Conservation (phyloP, 805 yeast genomes). For the Cyberlindnera subsufficiens region DNA sequence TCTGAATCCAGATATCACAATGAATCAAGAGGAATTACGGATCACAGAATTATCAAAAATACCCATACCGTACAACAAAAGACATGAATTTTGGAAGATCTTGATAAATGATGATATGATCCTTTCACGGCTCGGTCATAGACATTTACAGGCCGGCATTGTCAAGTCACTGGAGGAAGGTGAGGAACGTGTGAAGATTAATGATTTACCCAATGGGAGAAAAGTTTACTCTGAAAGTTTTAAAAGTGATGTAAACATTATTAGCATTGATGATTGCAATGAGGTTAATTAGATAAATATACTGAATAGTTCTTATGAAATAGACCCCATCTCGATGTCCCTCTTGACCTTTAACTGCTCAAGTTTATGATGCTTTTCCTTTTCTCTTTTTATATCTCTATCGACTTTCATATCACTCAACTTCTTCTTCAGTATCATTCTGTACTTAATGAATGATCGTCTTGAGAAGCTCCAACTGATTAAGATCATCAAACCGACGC, state of each 20-base stretch:
- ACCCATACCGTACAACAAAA: constrained; percentile 18
- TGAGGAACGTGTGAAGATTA: constrained; percentile 39
- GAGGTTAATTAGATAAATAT: constrained; percentile 4
- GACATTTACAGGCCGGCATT: constrained; percentile 62
- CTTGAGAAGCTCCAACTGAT: constrained; percentile 28
- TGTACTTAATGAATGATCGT: constrained; percentile 6
- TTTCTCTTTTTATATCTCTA: constrained; percentile 7
- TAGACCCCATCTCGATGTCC: background rate
- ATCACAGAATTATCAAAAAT: constrained; percentile 2
- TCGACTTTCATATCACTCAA: constrained; percentile 6
- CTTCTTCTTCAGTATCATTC: constrained; percentile 4
- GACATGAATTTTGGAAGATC: constrained; percentile 47
- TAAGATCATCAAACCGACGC: constrained; percentile 28
- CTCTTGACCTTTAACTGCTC: background rate
- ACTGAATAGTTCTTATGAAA: too few species aligned
- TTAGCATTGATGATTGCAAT: constrained; percentile 21
- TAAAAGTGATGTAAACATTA: constrained; percentile 19
- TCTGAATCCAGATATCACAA: constrained; percentile 21
- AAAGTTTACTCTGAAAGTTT: constrained; percentile 21
- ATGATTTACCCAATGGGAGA: constrained; percentile 63
- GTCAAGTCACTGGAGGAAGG: constrained; percentile 45
- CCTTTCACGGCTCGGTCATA: constrained; percentile 50
- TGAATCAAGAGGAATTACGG: background rate
- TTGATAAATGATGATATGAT: constrained; percentile 39
- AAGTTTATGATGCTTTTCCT: background rate